Evolutionary conservation across 345 rosid genomes (phyloP), one percentile per base, ranked within the genome.

Genomic region (Pseudoturritis turrita): DNA sequence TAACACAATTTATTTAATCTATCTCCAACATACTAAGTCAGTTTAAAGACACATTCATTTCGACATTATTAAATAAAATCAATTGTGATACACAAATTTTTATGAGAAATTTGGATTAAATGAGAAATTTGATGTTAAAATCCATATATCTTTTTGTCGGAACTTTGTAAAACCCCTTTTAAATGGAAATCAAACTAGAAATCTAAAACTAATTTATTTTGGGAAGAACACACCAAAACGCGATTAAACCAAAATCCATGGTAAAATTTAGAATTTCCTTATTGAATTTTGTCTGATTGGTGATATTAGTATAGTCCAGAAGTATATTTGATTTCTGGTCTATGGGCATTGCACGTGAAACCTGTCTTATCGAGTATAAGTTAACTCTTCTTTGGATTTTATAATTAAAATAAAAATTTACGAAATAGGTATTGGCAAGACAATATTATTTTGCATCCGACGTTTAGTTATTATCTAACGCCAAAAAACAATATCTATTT

Each of bases 321-420:
- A 74, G 18, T 44, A 58, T 53, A 43, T 52, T 53, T 69, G 50
- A 75, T 69, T 62, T 75, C 28, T 10, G 53, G 75, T 26, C 65
- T 69, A 54, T 62, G 36, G 79, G 74, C 64, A 69, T 26, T 55
- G 79, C 79, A 76, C 79, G 75, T 70, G 79, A 70, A 76, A 76
- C 45, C 57, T 68, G 75, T 76, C 71, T 45, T 76, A 55, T 62
- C 70, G 37, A 70, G 13, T 17, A 29, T 25, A 50, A 46, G 43
- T 44, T 21, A 74, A 41, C 17, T 51, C 56, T 43, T 68, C 43
- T 40, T 33, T 33, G 26, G 58, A 18, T 33, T 61, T 61, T 46
- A 43, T 68, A 46, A 58, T 21, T 4, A 17, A 14, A n/a, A 57
- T 25, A 25, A 19, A 53, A 55, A 7, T 9, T 11, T 7, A 58